These are phyloP conservation scores for Carex pumila DNA, from an alignment of 176 grass and related monocot genomes.

Conservation along the genomic window DNA sequence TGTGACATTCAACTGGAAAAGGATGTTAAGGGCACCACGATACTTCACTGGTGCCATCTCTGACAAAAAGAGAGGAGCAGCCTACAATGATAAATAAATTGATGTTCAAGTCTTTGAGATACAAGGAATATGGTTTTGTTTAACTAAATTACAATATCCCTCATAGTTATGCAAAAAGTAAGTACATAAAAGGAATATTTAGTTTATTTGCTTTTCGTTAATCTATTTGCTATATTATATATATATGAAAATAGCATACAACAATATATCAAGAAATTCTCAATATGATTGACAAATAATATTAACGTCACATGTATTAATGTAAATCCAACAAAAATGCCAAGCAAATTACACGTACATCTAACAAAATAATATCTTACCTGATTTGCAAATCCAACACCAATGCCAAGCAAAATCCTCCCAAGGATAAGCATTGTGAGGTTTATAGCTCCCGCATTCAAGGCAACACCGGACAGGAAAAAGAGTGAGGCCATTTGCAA, in stretches of 20 bases:
- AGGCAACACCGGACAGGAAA: slow-evolving; percentile 27
- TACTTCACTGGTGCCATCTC: slow-evolving; percentile 54
- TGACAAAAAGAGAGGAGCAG: slow-evolving; percentile 59
- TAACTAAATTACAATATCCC: background rate
- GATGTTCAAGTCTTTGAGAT: background rate
- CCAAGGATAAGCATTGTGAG: slow-evolving; percentile 52
- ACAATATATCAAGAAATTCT: background rate
- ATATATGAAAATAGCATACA: background rate
- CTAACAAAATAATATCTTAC: background rate
- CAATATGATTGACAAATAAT: background rate
- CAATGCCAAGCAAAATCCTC: slow-evolving; percentile 44
- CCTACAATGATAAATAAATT: slow-evolving; percentile 21
- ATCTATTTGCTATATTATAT: background rate
- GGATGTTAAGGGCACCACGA: slow-evolving; percentile 66
- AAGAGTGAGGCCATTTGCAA: slow-evolving; percentile 41
- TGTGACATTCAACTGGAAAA: slow-evolving; percentile 75
- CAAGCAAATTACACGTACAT: background rate
- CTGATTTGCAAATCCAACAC: slow-evolving; percentile 60
- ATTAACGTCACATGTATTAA: background rate
- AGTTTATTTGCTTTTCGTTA: background rate
- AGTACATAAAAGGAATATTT: background rate
- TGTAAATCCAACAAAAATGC: background rate
- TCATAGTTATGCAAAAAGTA: background rate
- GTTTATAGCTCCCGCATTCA: background rate
- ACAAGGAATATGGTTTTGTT: background rate